These are phyloP conservation scores for Paxillus ammoniavirescens DNA, from an alignment of 768 basidiomycete species.

Conservation along the genomic window DNA sequence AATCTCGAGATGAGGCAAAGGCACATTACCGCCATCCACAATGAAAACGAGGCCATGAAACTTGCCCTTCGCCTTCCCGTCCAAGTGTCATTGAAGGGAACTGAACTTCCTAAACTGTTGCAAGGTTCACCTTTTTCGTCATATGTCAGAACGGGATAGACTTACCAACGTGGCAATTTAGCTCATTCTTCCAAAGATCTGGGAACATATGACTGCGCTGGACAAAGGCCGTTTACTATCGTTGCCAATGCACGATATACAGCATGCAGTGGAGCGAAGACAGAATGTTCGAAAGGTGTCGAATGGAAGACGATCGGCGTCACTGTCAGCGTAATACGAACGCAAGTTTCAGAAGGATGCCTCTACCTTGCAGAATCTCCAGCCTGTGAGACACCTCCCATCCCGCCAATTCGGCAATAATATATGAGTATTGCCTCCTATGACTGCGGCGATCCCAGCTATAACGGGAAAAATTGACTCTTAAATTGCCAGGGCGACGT, in stretches of 20 bases:
- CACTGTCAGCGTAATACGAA: conserved; percentile 16
- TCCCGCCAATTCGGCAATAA: conserved; percentile 4
- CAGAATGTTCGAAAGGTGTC: conserved; percentile 1
- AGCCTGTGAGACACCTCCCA: background rate
- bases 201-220: conserved; percentile 2
- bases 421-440: conserved; percentile 4
- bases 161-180: conserved; percentile 13
- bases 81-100: conserved; percentile 2
- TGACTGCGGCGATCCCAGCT: conserved; percentile 17
- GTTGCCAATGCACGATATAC: conserved; percentile 17
- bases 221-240: conserved; percentile 6
- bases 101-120: conserved; percentile 4
- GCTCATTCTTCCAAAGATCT: conserved; percentile 9
- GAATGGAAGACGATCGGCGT: conserved; percentile 7
- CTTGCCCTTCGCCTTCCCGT: background rate
- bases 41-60: conserved; percentile 11
- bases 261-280: conserved; percentile 17
- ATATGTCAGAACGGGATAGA: conserved; percentile 9
- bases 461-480: conserved; percentile 4
- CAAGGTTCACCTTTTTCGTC: conserved; percentile 18
- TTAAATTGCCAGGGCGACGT: conserved; percentile 1
- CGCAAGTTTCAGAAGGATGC: conserved; percentile 6
- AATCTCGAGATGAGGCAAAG: background rate
- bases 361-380: background rate
- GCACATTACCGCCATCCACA: background rate